phyloP scores from a whole-genome alignment of 345 rosid genomes.

The Triadica sebifera region DNA sequence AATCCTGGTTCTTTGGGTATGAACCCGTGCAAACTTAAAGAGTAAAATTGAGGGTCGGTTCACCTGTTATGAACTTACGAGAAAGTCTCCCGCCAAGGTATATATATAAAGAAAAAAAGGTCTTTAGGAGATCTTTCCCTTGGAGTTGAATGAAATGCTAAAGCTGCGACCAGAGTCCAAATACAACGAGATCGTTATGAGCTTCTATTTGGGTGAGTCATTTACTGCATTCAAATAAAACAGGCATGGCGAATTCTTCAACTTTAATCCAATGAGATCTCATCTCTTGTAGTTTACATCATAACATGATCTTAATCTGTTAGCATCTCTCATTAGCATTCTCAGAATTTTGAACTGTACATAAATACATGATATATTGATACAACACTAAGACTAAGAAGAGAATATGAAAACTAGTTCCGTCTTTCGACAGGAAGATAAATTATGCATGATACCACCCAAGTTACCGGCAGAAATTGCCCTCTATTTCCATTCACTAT shows the following conservation, averaged over 20 bases:
- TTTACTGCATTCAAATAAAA: not conserved
- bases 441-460: conserved; percentile 5
- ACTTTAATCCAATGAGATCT: not conserved
- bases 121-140: not conserved
- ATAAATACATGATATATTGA: conserved; percentile 10
- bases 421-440: not conserved
- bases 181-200: no score
- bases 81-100: no score
- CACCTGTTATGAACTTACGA: no score
- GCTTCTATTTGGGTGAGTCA: not conserved
- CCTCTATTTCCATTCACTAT: conserved; percentile 7
- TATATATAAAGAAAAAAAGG: no score
- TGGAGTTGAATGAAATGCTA: not conserved
- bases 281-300: not conserved
- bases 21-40: no score
- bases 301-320: not conserved
- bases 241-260: not conserved
- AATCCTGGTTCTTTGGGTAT: no score
- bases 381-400: conserved; percentile 27
- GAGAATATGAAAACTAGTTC: not conserved
- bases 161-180: not conserved
- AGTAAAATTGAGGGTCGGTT: no score
- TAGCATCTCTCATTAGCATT: conserved; percentile 22
- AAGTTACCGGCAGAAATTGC: not conserved
- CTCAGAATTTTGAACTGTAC: conserved; percentile 31